phyloP scores from a whole-genome alignment of 2,329 filamentous ascomycete species.

The Ilyonectria sp. region DNA sequence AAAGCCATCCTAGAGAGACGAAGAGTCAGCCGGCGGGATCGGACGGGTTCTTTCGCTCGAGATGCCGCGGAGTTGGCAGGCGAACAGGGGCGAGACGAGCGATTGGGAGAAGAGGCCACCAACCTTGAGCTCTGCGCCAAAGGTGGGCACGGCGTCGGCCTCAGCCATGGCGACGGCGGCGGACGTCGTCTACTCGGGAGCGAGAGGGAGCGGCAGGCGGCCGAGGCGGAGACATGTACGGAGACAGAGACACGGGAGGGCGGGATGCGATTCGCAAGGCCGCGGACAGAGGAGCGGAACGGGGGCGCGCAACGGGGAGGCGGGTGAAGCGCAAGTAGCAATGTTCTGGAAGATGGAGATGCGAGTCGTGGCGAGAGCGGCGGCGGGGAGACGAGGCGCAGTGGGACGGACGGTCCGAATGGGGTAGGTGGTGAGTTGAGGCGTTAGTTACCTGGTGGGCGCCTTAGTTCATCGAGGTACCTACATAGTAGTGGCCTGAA shows the following conservation, averaged over 20 bases:
- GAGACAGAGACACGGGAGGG: neutral
- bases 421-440: conserved; percentile 44
- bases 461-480: no score
- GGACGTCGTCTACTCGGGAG: conserved; percentile 38
- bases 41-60: neutral
- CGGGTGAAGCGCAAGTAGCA: conserved; percentile 6
- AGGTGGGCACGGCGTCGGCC: conserved; percentile 85
- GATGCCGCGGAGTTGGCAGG: neutral
- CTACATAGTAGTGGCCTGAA: conserved; percentile 37
- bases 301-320: neutral
- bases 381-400: conserved; percentile 26
- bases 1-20: conserved; percentile 85
- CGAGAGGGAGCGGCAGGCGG: conserved; percentile 38
- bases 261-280: conserved; percentile 21
- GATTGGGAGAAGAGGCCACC: conserved; percentile 38
- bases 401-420: conserved; percentile 31
- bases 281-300: conserved; percentile 1
- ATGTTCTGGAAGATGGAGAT: conserved; percentile 19
- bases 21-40: conserved; percentile 6
- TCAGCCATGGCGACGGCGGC: conserved; percentile 76
- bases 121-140: conserved; percentile 96
- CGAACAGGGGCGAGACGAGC: conserved; percentile 13
- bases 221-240: conserved; percentile 43
- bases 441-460: conserved; percentile 23
- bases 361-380: conserved; percentile 24